Conservation (phyloP, 305 asterid genomes). For the Fraxinus ornus region DNA sequence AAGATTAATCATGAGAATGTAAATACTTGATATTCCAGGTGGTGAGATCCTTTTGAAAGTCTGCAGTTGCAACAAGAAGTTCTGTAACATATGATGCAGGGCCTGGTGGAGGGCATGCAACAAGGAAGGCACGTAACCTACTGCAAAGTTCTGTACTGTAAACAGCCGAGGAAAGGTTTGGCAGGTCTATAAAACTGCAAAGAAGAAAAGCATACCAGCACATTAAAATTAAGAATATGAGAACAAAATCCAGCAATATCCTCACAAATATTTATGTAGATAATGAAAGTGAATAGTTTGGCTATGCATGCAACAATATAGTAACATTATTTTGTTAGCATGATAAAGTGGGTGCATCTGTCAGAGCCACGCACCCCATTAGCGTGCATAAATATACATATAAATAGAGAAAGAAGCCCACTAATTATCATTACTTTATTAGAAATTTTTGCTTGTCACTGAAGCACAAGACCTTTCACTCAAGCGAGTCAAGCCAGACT, state of each 20-base stretch:
- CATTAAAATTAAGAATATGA: not conserved
- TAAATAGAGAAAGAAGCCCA: not conserved
- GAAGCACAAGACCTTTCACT: not conserved
- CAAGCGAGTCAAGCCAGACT: not conserved
- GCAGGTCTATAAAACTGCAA: slow-evolving; percentile 49
- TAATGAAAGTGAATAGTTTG: not conserved
- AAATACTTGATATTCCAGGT: slow-evolving; percentile 51
- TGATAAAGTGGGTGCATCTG: not conserved
- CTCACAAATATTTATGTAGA: not conserved
- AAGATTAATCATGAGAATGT: slow-evolving; percentile 8
- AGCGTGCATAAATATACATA: not conserved
- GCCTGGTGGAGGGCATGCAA: slow-evolving; percentile 55
- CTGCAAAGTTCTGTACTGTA: slow-evolving; percentile 53
- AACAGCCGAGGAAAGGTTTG: slow-evolving; percentile 51
- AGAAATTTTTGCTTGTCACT: not conserved
- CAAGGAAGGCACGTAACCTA: slow-evolving; percentile 53
- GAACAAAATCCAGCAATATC: not conserved
- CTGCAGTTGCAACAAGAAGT: slow-evolving; percentile 56
- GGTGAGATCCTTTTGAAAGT: slow-evolving; percentile 52
- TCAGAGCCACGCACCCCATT: not conserved
- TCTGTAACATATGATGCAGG: slow-evolving; percentile 52
- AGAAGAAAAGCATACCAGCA: slow-evolving; percentile 1
- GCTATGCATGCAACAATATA: not conserved
- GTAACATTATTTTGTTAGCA: not conserved
- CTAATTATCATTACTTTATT: not conserved